A percentile compares a stretch with the other conserved stretches of the same genome.
Conservation (phyloP, 108 stramenopile species). For the Craspedostauros australis region DNA sequence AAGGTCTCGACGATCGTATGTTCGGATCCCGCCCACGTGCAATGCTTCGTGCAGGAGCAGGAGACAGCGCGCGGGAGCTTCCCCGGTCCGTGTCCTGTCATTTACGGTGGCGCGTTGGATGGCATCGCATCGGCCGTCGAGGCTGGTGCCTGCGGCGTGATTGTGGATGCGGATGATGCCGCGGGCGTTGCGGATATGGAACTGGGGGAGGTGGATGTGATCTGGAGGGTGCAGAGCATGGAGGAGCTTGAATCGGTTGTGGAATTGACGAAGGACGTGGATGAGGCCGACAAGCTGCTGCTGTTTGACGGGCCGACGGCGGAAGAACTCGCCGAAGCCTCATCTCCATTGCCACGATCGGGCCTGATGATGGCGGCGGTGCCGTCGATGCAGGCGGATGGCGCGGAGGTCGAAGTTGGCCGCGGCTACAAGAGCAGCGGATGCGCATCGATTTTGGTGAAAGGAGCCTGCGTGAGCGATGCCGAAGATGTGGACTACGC, state of each 20-base stretch:
- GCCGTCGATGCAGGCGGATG: conserved; percentile 43
- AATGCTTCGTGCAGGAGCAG: conserved; percentile 28
- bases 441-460: conserved; percentile 32
- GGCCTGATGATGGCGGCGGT: conserved; percentile 35
- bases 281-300: conserved; percentile 29
- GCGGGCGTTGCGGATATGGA: not conserved
- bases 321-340: conserved; percentile 6
- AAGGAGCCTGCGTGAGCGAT: conserved; percentile 42
- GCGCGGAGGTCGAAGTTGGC: conserved; percentile 28
- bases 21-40: conserved; percentile 10
- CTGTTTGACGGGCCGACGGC: conserved; percentile 6
- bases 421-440: conserved; percentile 23
- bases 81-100: conserved; percentile 37
- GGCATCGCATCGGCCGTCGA: conserved; percentile 16
- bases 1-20: conserved; percentile 36
- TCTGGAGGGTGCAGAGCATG: conserved; percentile 33
- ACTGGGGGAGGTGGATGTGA: conserved; percentile 34
- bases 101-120: conserved; percentile 10
- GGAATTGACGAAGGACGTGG: conserved; percentile 6
- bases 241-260: conserved; percentile 28
- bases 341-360: conserved; percentile 36
- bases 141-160: conserved; percentile 30
- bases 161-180: conserved; percentile 6
- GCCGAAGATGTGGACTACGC: conserved; percentile 57
- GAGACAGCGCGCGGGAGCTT: conserved; percentile 31